These are phyloP conservation scores for Solanum etuberosum DNA, from an alignment of 257 asterid species.

Conservation along the genomic window DNA sequence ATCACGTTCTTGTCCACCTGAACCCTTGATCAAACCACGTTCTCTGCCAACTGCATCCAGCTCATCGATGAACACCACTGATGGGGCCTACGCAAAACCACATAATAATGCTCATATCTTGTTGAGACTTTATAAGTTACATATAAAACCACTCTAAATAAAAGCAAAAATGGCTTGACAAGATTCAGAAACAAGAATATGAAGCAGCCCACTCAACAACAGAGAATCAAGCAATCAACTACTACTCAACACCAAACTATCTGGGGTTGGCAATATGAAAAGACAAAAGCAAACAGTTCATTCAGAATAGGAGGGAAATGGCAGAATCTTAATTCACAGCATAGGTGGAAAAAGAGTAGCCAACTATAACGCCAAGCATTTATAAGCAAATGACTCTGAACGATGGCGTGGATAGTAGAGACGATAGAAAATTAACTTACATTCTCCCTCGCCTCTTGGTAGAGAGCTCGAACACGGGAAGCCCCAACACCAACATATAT, in stretches of 20 bases:
- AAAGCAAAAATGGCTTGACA: neutral
- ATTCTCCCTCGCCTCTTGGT: conserved; percentile 94
- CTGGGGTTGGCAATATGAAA: neutral
- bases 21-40: conserved; percentile 84
- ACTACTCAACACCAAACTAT: neutral
- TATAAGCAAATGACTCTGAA: neutral
- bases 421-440: conserved; percentile 27
- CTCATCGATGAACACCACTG: conserved; percentile 97
- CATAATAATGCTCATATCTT: conserved; percentile 1
- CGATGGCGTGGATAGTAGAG: neutral
- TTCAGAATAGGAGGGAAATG: neutral
- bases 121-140: neutral
- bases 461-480: conserved; percentile 93
- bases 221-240: neutral
- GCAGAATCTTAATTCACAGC: neutral
- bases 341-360: neutral
- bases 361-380: neutral
- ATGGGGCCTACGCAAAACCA: conserved; percentile 63
- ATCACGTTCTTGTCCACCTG: conserved; percentile 98
- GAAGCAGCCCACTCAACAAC: neutral
- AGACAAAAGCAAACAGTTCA: neutral
- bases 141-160: neutral
- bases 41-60: conserved; percentile 97
- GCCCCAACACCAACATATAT: conserved; percentile 99
- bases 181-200: neutral